Base-by-base conservation (phyloP, 352 stramenopile genomes). In the Phytophthora rubi region DNA sequence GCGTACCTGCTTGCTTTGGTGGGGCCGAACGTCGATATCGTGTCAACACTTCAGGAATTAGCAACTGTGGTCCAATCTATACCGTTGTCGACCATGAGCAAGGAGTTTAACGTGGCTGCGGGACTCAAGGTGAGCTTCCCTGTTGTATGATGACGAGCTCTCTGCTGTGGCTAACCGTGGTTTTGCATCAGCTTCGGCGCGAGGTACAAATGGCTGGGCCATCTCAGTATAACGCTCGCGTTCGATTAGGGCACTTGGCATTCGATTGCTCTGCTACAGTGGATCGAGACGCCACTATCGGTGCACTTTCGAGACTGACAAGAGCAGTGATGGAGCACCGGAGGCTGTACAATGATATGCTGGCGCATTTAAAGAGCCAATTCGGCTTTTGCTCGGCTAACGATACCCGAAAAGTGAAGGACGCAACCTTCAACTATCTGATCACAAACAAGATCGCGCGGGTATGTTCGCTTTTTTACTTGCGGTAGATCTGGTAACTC, bases 1-100 rank as follows among this genome's bases (percentile, higher is more conserved):
- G 62, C 60, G 5, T 91, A 94, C 48, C 66, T 93, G 26, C 51
- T 75, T 4, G 78, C 75, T 18, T 68, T 95, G 28, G 70, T 93
- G 33, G 76, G 85, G 45, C 82, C 85, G 0, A 74, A 77, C 0
- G 73, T 90, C 65, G 85, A 95, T 49, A 55, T 95, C 6, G 65
- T 86, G 53, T 86, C 71, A 47, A 85, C 71, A 45, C 68, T 93
- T 48, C 62, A 79, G 53, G 70, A 81, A 33, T 76, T 91, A 30
- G 63, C 77, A 56, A 65, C 59, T 26, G 66, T 74, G 54, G 57
- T 91, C n/a, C 70, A 76, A 67, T 73, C 51, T 23, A 65, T 73
- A 9, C 47, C 80, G 12, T 55, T 91, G 10, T 70, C 75, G 12
- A 82, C 65, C 2, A 89, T 90, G 75, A 92, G 79, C 59, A 79